Evolutionary conservation across 2,329 filamentous ascomycete genomes (phyloP).

Genomic region (Alternaria brassicicola): DNA sequence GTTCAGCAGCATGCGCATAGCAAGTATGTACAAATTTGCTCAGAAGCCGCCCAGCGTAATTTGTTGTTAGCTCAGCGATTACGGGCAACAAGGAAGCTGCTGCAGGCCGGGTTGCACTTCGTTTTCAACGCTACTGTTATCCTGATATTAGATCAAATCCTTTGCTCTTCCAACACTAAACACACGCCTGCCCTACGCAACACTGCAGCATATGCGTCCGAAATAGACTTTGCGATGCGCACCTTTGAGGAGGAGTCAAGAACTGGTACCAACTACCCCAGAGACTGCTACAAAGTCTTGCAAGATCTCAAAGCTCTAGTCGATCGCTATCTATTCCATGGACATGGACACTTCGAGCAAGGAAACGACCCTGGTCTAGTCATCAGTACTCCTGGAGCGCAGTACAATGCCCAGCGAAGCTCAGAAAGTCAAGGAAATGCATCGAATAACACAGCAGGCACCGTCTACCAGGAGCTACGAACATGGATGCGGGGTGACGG

Average conservation of each 20-base stretch:
- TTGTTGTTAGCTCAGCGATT: conserved; percentile 24
- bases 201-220: not conserved
- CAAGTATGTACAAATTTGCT: conserved; percentile 22
- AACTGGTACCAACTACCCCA: conserved; percentile 32
- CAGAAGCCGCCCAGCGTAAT: conserved; percentile 28
- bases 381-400: not conserved
- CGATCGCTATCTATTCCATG: conserved; percentile 22
- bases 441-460: not conserved
- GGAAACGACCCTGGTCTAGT: not conserved
- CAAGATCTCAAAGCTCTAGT: conserved; percentile 32
- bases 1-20: conserved; percentile 19
- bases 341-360: not conserved
- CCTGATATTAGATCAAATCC: conserved; percentile 31
- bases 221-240: conserved; percentile 32
- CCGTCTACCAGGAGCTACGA: conserved; percentile 22
- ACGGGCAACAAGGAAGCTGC: conserved; percentile 18
- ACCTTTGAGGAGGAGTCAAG: conserved; percentile 30
- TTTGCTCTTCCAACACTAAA: not conserved
- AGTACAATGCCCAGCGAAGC: not conserved
- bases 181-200: not conserved
- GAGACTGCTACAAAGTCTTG: conserved; percentile 32
- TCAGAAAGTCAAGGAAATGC: not conserved
- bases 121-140: conserved; percentile 38
- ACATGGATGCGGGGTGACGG: conserved; percentile 26
- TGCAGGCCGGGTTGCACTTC: conserved; percentile 35